Conservation (phyloP, 108 stramenopile genomes). For the Stephanodiscus triporus region DNA sequence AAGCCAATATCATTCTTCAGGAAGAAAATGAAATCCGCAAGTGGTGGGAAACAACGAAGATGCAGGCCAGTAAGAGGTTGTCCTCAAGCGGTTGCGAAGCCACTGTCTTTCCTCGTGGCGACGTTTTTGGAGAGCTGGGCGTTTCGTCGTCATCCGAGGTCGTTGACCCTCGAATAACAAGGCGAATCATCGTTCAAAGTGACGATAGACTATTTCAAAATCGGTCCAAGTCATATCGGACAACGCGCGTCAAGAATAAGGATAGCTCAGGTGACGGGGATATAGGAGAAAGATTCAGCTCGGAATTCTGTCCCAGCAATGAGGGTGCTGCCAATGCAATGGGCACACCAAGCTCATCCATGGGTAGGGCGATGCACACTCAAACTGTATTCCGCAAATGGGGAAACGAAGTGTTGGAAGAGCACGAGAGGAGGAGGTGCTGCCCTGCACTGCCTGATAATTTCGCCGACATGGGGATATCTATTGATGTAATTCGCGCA, state of each 20-base stretch:
- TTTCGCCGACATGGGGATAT: conserved; percentile 20
- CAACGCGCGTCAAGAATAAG: conserved; percentile 6
- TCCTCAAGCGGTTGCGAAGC: background rate
- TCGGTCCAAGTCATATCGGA: background rate
- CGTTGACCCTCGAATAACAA: background rate
- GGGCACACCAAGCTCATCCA: background rate
- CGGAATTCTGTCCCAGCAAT: conserved; percentile 1
- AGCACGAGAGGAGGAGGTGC: conserved; percentile 32
- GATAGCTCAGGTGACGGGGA: background rate
- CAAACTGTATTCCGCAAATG: conserved; percentile 28
- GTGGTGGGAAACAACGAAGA: conserved; percentile 25
- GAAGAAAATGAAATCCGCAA: conserved; percentile 30
- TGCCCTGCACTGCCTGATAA: conserved; percentile 43
- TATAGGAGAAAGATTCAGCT: conserved; percentile 19
- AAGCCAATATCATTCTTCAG: conserved; percentile 8
- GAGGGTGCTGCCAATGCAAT: background rate
- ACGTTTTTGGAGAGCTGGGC: conserved; percentile 3
- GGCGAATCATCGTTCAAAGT: conserved; percentile 20
- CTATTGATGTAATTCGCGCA: conserved; percentile 26
- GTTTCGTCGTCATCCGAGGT: background rate
- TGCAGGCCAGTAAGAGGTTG: background rate
- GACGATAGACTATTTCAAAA: conserved; percentile 7
- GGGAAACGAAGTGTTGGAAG: conserved; percentile 40
- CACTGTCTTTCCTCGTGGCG: conserved; percentile 10
- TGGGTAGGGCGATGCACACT: background rate